phyloP scores from a whole-genome alignment of 495 filamentous ascomycete species.

The Tuber borchii region DNA sequence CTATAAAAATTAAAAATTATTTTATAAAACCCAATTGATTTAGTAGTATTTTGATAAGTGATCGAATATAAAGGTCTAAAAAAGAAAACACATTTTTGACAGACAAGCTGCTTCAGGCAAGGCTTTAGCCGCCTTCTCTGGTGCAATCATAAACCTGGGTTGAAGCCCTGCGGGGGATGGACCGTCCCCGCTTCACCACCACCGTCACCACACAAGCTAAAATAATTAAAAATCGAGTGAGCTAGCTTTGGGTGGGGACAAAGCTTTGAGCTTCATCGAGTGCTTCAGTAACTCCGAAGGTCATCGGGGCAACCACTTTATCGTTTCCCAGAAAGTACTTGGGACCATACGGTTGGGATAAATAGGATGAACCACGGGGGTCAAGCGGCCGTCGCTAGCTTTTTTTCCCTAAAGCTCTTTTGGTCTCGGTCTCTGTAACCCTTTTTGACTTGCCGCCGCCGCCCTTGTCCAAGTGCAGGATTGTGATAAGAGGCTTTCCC shows the following conservation, averaged over 20 bases:
- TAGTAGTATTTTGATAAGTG: too few relatives aligned
- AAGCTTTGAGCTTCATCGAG: neutral
- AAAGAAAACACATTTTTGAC: constrained; percentile 21
- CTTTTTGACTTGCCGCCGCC: neutral
- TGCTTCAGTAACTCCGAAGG: neutral
- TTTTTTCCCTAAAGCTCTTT: neutral
- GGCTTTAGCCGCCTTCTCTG: constrained; percentile 15
- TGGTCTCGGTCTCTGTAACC: neutral
- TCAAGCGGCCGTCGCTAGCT: neutral
- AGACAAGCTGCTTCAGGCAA: constrained; percentile 17
- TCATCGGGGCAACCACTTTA: neutral
- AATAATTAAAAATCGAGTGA: neutral
- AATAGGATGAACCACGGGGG: neutral
- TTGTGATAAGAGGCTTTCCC: neutral
- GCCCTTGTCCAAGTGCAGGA: neutral
- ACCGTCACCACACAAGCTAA: neutral
- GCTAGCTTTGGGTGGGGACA: neutral
- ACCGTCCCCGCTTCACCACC: neutral
- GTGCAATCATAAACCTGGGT: constrained; percentile 33
- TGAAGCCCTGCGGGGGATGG: constrained; percentile 2
- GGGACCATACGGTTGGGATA: neutral
- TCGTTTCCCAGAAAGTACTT: neutral
- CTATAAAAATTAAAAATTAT: too few relatives aligned
- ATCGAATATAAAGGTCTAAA: neutral
- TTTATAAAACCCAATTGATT: too few relatives aligned